Evolutionary conservation across 2,329 filamentous ascomycete genomes (phyloP).

Genomic region (Sclerotinia sclerotiorum): DNA sequence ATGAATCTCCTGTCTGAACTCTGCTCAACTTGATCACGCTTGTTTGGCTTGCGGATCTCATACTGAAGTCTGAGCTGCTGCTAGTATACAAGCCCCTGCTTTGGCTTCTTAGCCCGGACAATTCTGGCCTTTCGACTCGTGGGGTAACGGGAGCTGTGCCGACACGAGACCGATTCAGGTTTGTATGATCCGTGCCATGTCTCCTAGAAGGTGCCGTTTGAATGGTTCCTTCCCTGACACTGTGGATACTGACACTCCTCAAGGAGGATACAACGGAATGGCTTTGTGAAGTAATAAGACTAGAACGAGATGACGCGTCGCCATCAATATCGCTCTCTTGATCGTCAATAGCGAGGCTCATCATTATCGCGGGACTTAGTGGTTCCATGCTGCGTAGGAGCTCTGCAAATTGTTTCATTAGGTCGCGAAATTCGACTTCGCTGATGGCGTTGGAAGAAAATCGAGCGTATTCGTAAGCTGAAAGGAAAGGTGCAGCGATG

Average conservation of each 20-base stretch:
- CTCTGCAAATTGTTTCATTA: slow-evolving; percentile 84
- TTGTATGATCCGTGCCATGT: slow-evolving; percentile 24
- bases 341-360: slow-evolving; percentile 29
- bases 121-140: slow-evolving; percentile 28
- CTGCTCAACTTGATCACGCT: slow-evolving; percentile 38
- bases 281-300: slow-evolving; percentile 31
- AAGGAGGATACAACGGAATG: slow-evolving; percentile 34
- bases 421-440: slow-evolving; percentile 67
- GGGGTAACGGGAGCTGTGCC: slow-evolving; percentile 37
- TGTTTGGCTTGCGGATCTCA: slow-evolving; percentile 34
- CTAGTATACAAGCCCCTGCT: slow-evolving; percentile 32
- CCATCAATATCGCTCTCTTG: slow-evolving; percentile 38
- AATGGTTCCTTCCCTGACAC: slow-evolving; percentile 37
- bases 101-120: slow-evolving; percentile 33
- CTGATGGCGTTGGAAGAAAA: slow-evolving; percentile 72
- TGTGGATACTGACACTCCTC: slow-evolving; percentile 30
- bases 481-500: slow-evolving; percentile 62
- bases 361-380: slow-evolving; percentile 31
- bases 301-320: slow-evolving; percentile 30
- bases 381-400: slow-evolving; percentile 74
- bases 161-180: slow-evolving; percentile 28
- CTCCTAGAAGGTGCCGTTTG: slow-evolving; percentile 34
- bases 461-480: slow-evolving; percentile 77
- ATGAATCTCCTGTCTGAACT: slow-evolving; percentile 30
- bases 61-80: slow-evolving; percentile 30